Conservation (phyloP, 1,284 basidiomycete species). For the Rhodotorula glutinis region DNA sequence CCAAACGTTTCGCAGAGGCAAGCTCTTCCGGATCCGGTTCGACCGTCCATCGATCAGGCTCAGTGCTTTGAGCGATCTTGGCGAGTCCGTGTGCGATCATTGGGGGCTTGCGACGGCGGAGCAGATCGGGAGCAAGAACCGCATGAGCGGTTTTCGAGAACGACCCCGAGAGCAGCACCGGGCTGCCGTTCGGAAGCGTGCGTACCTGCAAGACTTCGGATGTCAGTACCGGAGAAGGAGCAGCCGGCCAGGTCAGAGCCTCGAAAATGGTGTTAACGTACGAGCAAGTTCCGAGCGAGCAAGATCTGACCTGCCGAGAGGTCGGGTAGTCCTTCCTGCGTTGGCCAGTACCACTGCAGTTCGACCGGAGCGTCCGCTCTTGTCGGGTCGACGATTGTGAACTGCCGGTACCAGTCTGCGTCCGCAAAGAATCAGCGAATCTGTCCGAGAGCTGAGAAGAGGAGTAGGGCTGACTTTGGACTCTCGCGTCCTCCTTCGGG, state of each 20-base stretch:
- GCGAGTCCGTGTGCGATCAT: too few relatives aligned
- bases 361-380: background rate
- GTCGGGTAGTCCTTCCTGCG: background rate
- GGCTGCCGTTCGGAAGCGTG: background rate
- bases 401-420: conserved; percentile 7
- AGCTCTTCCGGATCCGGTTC: too few relatives aligned
- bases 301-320: background rate
- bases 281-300: background rate
- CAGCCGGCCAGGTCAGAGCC: too few relatives aligned
- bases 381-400: conserved; percentile 2
- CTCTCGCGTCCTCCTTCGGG: too few relatives aligned
- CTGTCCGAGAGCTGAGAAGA: too few relatives aligned
- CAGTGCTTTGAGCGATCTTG: background rate
- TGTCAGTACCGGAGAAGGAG: too few relatives aligned
- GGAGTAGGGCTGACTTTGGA: too few relatives aligned
- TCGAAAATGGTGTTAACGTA: background rate
- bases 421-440: background rate
- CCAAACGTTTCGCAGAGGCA: too few relatives aligned
- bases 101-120: background rate
- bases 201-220: background rate
- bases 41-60: background rate
- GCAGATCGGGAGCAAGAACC: background rate
- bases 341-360: conserved; percentile 19
- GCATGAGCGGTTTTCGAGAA: conserved; percentile 3
- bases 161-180: conserved; percentile 6